A percentile compares a stretch with the other conserved stretches of the same genome.
Conservation (phyloP, 2,329 filamentous ascomycete species). For the Cladosporium sp. region DNA sequence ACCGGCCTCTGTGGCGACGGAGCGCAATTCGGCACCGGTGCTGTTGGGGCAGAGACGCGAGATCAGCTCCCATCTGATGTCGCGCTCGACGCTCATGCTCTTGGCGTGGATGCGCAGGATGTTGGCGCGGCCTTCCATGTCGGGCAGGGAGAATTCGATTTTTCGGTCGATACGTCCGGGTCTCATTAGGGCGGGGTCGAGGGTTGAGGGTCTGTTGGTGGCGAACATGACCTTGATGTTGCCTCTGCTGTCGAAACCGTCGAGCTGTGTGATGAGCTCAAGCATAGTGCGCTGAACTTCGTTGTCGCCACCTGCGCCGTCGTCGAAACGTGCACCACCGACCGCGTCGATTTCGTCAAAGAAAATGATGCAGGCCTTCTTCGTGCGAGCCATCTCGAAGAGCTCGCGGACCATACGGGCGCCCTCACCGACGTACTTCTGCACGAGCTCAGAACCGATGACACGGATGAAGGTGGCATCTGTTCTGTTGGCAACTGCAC, state of each 20-base stretch:
- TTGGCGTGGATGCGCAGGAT: conserved; percentile 98
- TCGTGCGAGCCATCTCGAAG: conserved; percentile 98
- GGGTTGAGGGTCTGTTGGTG: conserved; percentile 90
- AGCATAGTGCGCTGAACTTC: conserved; percentile 98
- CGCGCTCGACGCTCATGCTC: conserved; percentile 98
- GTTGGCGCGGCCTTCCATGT: conserved; percentile 94
- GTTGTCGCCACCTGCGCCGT: conserved; percentile 93
- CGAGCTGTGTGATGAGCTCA: conserved; percentile 93
- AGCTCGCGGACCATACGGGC: conserved; percentile 97
- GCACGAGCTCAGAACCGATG: conserved; percentile 94
- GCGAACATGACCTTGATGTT: conserved; percentile 99
- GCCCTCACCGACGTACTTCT: conserved; percentile 98
- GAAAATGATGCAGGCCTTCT: conserved; percentile 99
- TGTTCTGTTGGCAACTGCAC: conserved; percentile 95
- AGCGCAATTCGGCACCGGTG: conserved; percentile 90
- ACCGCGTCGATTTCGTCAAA: conserved; percentile 98
- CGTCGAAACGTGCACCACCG: conserved; percentile 91
- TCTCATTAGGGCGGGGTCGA: conserved; percentile 95
- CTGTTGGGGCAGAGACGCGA: conserved; percentile 95
- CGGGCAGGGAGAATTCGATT: conserved; percentile 96
- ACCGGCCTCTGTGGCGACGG: conserved; percentile 94
- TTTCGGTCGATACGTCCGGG: conserved; percentile 97
- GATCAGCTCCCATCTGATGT: conserved; percentile 98
- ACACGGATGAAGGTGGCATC: conserved; percentile 98
- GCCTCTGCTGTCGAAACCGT: conserved; percentile 91